Evolutionary conservation across 2,329 filamentous ascomycete genomes (phyloP), one percentile per base, ranked within the genome.

Genomic region (Neobulgaria alba): DNA sequence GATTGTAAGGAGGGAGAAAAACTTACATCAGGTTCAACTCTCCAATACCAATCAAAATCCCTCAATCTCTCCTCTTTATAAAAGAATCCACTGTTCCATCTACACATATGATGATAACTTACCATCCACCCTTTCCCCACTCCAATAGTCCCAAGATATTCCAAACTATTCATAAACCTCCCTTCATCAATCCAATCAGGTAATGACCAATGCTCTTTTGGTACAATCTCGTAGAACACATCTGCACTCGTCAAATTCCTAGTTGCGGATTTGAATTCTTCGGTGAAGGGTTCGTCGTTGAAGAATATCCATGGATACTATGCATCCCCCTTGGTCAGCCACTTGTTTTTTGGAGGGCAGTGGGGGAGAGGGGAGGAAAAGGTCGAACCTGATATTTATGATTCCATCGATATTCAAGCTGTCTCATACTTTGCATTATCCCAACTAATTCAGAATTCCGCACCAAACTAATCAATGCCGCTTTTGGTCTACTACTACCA

Each of bases 51-150:
- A 40, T 76, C 67, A 47, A 74, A 77, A 17, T 66, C 49, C 42
- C 73, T 66, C 33, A 93, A 72, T 2, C 81, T 78, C 0, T 80
- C 76, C 60, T 93, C 85, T 41, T 80, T 75, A 60, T 86, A 87
- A 67, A 93, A 90, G 57, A 85, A 70, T 41, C 85, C 85, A 48
- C 79, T 82, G 61, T 88, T 89, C 85, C 85, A 92, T 48, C 92
- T 85, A 67, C 92, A 98, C 92, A 96, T 98, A 71, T 98, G 92
- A 50, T 92, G 81, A 71, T 98, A 98, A 68, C 85, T 93, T 64
- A 93, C 68, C 20, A 87, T 94, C 66, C 95, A 90, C 39, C 90
- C 92, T 61, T 96, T 96, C 62, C 96, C 95, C 63, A 96, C 93
- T 67, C 95, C 92, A 62, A 82, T 81, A 60, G 85, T 77, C 40